phyloP scores from a whole-genome alignment of 225 moss, liverwort and hornwort genomes.

The Marchantia paleacea region DNA sequence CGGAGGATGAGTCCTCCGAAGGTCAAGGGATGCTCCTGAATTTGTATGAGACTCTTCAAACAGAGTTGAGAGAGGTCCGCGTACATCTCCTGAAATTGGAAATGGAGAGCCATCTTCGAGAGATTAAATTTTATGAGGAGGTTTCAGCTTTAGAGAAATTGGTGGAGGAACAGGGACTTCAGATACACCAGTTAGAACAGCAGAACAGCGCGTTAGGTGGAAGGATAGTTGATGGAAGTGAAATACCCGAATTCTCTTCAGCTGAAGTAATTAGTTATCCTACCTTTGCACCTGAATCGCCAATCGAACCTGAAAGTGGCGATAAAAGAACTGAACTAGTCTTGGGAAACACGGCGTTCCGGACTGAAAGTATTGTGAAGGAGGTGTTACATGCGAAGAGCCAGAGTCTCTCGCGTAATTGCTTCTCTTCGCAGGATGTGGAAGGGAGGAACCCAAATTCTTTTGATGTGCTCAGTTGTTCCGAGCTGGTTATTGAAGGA shows the following conservation, averaged over 20 bases:
- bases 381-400: neutral
- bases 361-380: neutral
- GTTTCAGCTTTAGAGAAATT: conserved; percentile 1
- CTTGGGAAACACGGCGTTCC: neutral
- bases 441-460: neutral
- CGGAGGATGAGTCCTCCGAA: neutral
- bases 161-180: conserved; percentile 13
- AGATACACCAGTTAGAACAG: conserved; percentile 5
- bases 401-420: neutral
- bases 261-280: neutral
- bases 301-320: neutral
- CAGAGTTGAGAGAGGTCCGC: conserved; percentile 1
- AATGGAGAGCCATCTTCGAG: neutral
- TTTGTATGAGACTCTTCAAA: conserved; percentile 5
- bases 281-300: neutral
- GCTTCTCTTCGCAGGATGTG: neutral
- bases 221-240: neutral
- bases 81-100: conserved; percentile 7
- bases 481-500: neutral
- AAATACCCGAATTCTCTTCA: neutral
- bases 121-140: neutral
- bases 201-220: neutral
- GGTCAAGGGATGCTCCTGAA: neutral
- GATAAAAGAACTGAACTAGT: neutral
- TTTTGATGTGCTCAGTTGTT: neutral